Percentiles rank a stretch among this genome's conserved stretches.
Conservation (phyloP, 768 basidiomycete species). For the Chalciporus piperatus region DNA sequence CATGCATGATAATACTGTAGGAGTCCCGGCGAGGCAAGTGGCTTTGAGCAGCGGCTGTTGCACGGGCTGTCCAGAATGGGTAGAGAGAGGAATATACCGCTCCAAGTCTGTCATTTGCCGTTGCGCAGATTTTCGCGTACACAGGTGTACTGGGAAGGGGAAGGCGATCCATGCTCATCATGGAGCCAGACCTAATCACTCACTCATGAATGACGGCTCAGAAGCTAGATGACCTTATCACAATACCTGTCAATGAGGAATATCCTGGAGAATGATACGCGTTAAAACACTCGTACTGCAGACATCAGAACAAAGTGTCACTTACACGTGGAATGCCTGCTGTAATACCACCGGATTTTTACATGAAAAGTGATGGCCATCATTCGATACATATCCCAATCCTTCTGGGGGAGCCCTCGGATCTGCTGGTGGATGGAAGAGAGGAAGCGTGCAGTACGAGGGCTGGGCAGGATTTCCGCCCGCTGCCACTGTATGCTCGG, state of each 20-base stretch:
- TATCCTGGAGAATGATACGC: slow-evolving; percentile 5
- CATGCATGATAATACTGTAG: slow-evolving; percentile 53
- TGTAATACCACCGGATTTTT: slow-evolving; percentile 46
- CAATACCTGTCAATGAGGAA: slow-evolving; percentile 21
- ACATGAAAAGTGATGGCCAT: slow-evolving; percentile 56
- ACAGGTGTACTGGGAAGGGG: slow-evolving; percentile 41
- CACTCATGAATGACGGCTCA: not conserved
- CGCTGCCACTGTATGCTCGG: slow-evolving; percentile 44
- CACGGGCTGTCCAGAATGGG: slow-evolving; percentile 52
- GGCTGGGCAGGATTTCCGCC: slow-evolving; percentile 37
- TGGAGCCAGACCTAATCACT: slow-evolving; percentile 46
- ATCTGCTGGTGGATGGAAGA: slow-evolving; percentile 45
- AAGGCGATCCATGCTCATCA: slow-evolving; percentile 37
- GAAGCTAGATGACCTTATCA: not conserved
- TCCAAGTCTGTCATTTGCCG: slow-evolving; percentile 49
- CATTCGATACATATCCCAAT: slow-evolving; percentile 50
- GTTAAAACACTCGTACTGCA: not conserved
- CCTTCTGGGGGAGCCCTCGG: slow-evolving; percentile 19
- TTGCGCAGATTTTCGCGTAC: slow-evolving; percentile 28
- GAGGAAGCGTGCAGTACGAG: slow-evolving; percentile 52
- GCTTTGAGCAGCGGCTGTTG: slow-evolving; percentile 28
- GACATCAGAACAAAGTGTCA: slow-evolving; percentile 1
- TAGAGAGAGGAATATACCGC: slow-evolving; percentile 54
- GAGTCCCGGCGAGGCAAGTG: slow-evolving; percentile 40
- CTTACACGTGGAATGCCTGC: slow-evolving; percentile 60